Base-by-base conservation (phyloP, 495 filamentous ascomycete species). In the Penicillium canariense region DNA sequence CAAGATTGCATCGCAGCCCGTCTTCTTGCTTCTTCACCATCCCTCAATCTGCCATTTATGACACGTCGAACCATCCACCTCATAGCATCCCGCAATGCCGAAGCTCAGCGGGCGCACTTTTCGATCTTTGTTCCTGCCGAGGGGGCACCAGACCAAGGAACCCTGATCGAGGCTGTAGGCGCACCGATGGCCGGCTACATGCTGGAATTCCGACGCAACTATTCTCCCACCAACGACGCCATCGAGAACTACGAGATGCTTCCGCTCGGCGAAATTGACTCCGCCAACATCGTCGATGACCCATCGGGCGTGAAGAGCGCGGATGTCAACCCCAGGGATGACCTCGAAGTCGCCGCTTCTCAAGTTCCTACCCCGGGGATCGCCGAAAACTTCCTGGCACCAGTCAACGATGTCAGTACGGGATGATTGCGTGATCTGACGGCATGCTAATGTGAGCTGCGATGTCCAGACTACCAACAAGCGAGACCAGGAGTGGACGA, bases 401-500 rank as follows among this genome's bases (percentile, higher is more conserved):
- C 69, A 8, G 66, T 74, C 2, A 72, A 69, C 31, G 66, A 69
- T 62, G 67, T 70, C 51, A 50, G 63, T 55, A n/a, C n/a, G n/a
- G n/a, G n/a, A n/a, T n/a, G 6, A 12, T 36, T 10, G 18, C 1
- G 2, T 27, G 6, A 23, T 26, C 15, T 36, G 12, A 38, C 28
- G 12, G 11, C 15, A 20, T 39, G 6, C 25, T 49, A 31, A 35
- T 45, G 5, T 43, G 27, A 11, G 20, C 5, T 54, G 8, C 28
- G 28, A 40, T 40, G 10, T 48, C 5, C 32, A 72, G 69, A 59
- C 51, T 1, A 65, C 55, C 12, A 73, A 73, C 31, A 69, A 55
- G 42, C 56, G 68, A 50, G 71, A 64, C 32, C 68, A 73, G 35
- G 70, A 73, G 40, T 73, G 70, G 68, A 74, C 67, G 5, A 66